Evolutionary conservation across 768 basidiomycete genomes (phyloP), one percentile per base, ranked within the genome.

Genomic region (Phlebiopsis flavidoalba): DNA sequence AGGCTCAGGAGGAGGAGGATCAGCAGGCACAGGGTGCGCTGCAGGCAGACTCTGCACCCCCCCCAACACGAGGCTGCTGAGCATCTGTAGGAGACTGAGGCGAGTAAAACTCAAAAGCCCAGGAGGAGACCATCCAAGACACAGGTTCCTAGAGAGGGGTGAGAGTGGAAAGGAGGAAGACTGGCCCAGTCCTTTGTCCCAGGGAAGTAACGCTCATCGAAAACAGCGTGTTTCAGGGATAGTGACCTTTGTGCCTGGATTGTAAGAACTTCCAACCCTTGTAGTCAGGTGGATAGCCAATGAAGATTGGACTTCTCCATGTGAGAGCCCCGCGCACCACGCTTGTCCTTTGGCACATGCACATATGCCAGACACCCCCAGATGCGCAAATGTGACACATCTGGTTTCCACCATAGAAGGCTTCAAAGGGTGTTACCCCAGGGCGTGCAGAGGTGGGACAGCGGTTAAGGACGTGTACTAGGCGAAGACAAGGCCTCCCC

Each of bases 151-250:
- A 46, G 19, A 31, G 48, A 4, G 1, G 48, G 48, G 48, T 49
- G 15, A n/a, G n/a, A 5, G 48, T 24, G 48, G n/a, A 49, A 49
- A 49, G 48, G 19, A 49, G 48, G 48, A 24, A 21, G 11, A 49
- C 24, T n/a, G 11, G 6, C 19, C n/a, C 15, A 49, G 48, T 5
- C 80, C 84, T 37, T 78, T 72, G 6, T 73, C 74, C 57, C 43
- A 58, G 43, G 43, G 33, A 58, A 48, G 24, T 24, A 47, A 17
- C n/a, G n/a, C 26, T 58, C 57, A 35, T 58, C 43, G 21, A 58
- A 48, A 22, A 14, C n/a, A n/a, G 47, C 57, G 24, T 26, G 14
- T n/a, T 22, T 49, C 24, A 12, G 43, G 5, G n/a, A 58, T 49
- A 6, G 35, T 31, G 21, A n/a, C 3, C 45, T 58, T 58, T 4